Evolutionary conservation across 2,329 filamentous ascomycete genomes (phyloP), one percentile per base, ranked within the genome.

Genomic region (Mollisiaceae sp.): DNA sequence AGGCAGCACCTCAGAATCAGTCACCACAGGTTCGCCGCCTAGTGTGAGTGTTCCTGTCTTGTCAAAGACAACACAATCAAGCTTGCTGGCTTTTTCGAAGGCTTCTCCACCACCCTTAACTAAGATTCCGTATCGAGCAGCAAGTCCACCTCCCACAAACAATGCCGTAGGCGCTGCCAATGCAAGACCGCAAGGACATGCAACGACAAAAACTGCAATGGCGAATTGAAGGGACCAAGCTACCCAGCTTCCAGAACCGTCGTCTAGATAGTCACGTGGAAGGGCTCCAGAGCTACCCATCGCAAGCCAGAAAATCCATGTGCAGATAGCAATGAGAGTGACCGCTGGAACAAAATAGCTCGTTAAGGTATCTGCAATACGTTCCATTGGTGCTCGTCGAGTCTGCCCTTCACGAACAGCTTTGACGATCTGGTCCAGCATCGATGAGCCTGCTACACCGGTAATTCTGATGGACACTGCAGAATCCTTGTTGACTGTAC

Each of bases 351-450:
- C 91, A 72, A 94, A 94, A 75, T 92, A 92, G 3, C 87, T 85
- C 0, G 91, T 94, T 70, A 94, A 79, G 4, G 85, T 77, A 74
- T 93, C 91, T 0, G 91, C 91, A 52, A 92, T 83, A 63, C 90
- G 86, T 75, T 94, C 91, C 70, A 94, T 89, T 0, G 91, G 91
- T 0, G 91, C 91, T 27, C 90, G 85, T 72, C 86, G 88, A 2
- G 90, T 89, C 77, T 94, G 91, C 2, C 91, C 91, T 77, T 94
- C 91, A 14, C 90, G 86, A 3, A 94, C 91, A 4, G 90, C 88
- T 59, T 88, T 84, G 68, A 94, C 90, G 66, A 94, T 94, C 70
- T 92, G 86, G 76, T 94, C 91, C 4, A 94, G 82, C 89, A 94
- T 91, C 0, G 91, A 93, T 15, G 84, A 83, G 3, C 91, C 91